Percentiles rank a stretch among this genome's conserved stretches.
Conservation (phyloP, 1,284 basidiomycete species). For the Paramarasmius palmivorus region DNA sequence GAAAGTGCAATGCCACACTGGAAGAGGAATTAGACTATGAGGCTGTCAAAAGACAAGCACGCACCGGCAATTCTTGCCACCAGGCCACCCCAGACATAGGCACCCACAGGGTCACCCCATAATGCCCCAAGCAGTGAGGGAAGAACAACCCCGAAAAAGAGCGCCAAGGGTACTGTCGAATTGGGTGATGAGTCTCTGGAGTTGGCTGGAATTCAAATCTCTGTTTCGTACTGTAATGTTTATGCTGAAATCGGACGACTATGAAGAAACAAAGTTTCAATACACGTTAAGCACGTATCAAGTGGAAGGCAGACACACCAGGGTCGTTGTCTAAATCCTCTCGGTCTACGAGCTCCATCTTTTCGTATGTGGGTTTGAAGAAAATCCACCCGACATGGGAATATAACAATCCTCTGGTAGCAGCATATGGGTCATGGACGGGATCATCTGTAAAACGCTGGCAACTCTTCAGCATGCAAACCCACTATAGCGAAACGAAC, state of each 20-base stretch:
- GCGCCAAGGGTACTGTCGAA: constrained; percentile 53
- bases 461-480: neutral
- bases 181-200: no score
- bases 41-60: constrained; percentile 11
- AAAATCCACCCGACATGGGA: constrained; percentile 89
- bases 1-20: constrained; percentile 81
- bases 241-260: constrained; percentile 79
- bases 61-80: constrained; percentile 60
- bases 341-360: constrained; percentile 64
- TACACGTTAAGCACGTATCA: neutral
- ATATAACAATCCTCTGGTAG: constrained; percentile 70
- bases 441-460: constrained; percentile 78
- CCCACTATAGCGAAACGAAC: neutral
- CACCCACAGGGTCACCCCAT: constrained; percentile 65
- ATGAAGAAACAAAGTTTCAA: neutral
- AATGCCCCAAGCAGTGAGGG: constrained; percentile 53
- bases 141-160: constrained; percentile 58
- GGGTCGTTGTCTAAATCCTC: constrained; percentile 73
- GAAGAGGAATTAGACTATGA: neutral
- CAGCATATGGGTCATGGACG: constrained; percentile 77
- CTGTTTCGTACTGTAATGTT: constrained; percentile 54
- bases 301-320: constrained; percentile 38
- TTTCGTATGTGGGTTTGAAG: constrained; percentile 68
- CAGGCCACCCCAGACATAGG: constrained; percentile 70
- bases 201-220: neutral